These are phyloP conservation scores for Sclerotinia nivalis DNA, from an alignment of 2,329 filamentous ascomycete genomes.

Conservation along the genomic window DNA sequence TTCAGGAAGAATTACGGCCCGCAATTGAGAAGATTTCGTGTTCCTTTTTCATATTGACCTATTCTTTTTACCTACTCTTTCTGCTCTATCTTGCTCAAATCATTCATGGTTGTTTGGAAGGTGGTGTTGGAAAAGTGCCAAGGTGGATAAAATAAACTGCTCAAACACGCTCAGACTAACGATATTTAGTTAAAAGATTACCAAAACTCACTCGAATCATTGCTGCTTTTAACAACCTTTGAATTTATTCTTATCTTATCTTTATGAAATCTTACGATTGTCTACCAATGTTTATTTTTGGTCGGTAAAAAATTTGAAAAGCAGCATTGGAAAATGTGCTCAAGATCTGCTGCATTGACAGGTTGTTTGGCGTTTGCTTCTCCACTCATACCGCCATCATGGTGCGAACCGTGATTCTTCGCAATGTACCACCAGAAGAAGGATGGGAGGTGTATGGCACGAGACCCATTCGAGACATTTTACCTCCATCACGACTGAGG, in stretches of 20 bases:
- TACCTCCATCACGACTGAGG: no score
- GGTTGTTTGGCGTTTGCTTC: background rate
- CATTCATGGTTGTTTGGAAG: slow-evolving; percentile 7
- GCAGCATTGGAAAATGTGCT: background rate
- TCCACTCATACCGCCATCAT: background rate
- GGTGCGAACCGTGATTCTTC: background rate
- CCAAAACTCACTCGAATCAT: background rate
- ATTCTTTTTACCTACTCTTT: background rate
- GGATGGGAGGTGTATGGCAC: no score
- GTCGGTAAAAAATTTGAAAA: background rate
- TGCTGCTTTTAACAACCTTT: slow-evolving; percentile 1
- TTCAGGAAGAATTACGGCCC: background rate
- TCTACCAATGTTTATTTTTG: background rate
- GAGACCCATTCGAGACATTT: background rate
- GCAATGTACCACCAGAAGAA: background rate
- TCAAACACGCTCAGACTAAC: slow-evolving; percentile 24
- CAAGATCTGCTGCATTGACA: background rate
- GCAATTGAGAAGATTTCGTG: background rate
- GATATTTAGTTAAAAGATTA: background rate
- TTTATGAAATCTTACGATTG: rapidly evolving
- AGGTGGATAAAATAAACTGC: slow-evolving; percentile 21
- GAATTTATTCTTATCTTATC: background rate
- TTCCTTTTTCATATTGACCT: background rate
- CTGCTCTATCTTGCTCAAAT: slow-evolving; percentile 17
- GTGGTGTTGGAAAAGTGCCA: slow-evolving; percentile 6